Conservation (phyloP, 768 basidiomycete species). For the Boletellus sp. region DNA sequence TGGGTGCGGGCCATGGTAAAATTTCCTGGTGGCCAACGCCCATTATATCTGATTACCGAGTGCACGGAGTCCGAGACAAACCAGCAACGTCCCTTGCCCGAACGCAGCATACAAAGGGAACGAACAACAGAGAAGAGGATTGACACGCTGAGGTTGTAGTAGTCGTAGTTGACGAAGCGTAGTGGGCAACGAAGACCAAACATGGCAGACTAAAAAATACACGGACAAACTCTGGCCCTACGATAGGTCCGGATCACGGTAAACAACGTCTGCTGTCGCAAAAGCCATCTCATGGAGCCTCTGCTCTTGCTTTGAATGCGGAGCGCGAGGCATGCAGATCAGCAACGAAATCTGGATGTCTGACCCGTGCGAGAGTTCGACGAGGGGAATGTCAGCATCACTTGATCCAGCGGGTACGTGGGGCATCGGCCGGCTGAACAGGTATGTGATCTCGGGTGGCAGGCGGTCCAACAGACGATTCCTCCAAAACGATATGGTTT, state of each 20-base stretch:
- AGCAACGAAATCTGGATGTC: conserved; percentile 27
- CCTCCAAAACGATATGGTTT: conserved; percentile 19
- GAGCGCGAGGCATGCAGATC: conserved; percentile 26
- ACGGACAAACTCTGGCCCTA: conserved; percentile 8
- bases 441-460: conserved; percentile 27
- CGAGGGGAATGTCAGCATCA: not conserved
- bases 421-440: conserved; percentile 23
- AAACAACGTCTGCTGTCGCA: conserved; percentile 23
- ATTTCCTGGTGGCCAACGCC: too few relatives aligned
- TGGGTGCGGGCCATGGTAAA: too few relatives aligned
- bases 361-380: conserved; percentile 15
- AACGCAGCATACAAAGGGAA: not conserved
- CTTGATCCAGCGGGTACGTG: not conserved
- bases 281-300: conserved; percentile 22
- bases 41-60: not conserved
- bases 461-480: conserved; percentile 9
- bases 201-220: conserved; percentile 5
- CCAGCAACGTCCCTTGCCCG: not conserved
- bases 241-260: conserved; percentile 6
- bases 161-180: too few relatives aligned
- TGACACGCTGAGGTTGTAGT: conserved; percentile 2
- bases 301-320: not conserved
- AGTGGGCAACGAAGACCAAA: conserved; percentile 7
- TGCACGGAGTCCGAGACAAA: not conserved
- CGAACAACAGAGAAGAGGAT: not conserved